Evolutionary conservation across 2,329 filamentous ascomycete genomes (phyloP), one percentile per base, ranked within the genome.

Genomic region (Escovopsis sp.): DNA sequence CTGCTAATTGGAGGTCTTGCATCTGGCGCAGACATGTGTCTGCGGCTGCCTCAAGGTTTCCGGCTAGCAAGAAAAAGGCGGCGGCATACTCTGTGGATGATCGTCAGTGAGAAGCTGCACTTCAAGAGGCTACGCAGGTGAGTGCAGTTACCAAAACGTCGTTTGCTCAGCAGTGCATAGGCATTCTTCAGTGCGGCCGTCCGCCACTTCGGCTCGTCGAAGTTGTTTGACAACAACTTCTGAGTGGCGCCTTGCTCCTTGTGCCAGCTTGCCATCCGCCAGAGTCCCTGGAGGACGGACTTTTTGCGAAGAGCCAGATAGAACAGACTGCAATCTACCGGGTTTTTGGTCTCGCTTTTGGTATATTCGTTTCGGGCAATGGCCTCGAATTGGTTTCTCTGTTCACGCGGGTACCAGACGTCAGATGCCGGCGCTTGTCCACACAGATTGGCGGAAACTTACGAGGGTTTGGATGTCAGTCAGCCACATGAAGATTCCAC

Each of bases 401-500:
- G 44, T 16, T 5, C 16, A 30, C 8, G 8, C 20, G 6, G 20
- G 20, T 9, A 8, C 3, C 27, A 16, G 27, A 31, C 49, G 46
- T 47, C 37, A 50, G 47, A 41, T 40, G 29, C 31, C 25, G 6
- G 8, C n/a, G 7, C 14, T 13, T 25, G 24, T 31, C 15, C 8
- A 16, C 24, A n/a, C 13, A 2, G 20, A 24, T 30, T 24, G 12
- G 10, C 4, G 16, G 25, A 24, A 40, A 58, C 79, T 60, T 69
- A 91, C 85, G 56, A 96, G 66, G 16, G 86, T 79, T 42, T 72
- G 74, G 14, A 70, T 61, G 58, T 95, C 88, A 1, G 78, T 76
- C 48, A 98, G 70, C 89, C 91, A 98, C 79, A 95, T 89, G 55
- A 94, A 95, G 42, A 96, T 71, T 10, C 91, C 91, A 49, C 82